Evolutionary conservation across 331 rosid species (phyloP).

Genomic region (Phaseolus coccineus): DNA sequence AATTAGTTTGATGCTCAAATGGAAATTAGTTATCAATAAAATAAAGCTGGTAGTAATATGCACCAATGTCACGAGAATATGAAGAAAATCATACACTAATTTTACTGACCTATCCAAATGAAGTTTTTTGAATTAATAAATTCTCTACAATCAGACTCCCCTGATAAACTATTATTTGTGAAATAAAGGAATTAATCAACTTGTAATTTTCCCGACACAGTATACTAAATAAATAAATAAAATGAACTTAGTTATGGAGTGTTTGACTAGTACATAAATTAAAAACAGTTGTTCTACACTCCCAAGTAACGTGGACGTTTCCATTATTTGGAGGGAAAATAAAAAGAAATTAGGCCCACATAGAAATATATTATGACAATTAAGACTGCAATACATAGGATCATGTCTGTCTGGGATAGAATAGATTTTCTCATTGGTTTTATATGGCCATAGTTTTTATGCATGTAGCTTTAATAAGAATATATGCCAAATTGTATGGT

Average conservation of each 20-base stretch:
- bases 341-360: conserved; percentile 29
- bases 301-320: conserved; percentile 37
- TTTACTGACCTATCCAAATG: not conserved
- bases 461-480: conserved; percentile 37
- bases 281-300: conserved; percentile 13
- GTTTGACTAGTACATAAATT: conserved; percentile 31
- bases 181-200: not conserved
- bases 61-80: too few species aligned
- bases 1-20: too few species aligned
- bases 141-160: not conserved
- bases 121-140: not conserved
- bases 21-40: too few species aligned
- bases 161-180: not conserved
- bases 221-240: not conserved
- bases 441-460: conserved; percentile 32
- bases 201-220: not conserved
- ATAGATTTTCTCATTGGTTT: conserved; percentile 26
- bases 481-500: conserved; percentile 41
- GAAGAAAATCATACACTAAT: too few species aligned
- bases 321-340: conserved; percentile 5
- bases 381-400: conserved; percentile 23
- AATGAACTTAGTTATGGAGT: not conserved
- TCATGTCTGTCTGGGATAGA: conserved; percentile 26
- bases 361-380: conserved; percentile 23
- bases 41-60: too few species aligned